Evolutionary conservation across 768 basidiomycete genomes (phyloP).

Genomic region (Russula abietina): DNA sequence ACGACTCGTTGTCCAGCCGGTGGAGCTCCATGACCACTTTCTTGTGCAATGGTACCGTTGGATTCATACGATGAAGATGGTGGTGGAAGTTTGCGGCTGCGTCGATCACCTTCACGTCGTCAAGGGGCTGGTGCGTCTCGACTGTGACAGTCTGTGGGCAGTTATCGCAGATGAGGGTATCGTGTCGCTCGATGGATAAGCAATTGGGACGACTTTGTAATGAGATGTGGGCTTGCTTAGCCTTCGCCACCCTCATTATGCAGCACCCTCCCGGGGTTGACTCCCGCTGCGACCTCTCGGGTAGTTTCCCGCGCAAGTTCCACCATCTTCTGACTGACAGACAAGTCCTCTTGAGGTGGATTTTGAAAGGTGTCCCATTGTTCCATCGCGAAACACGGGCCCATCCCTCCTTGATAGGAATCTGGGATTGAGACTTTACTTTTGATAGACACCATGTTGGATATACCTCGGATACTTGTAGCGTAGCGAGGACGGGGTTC

Average conservation of each 20-base stretch:
- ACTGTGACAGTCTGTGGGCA: conserved; percentile 37
- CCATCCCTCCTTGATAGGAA: conserved; percentile 43
- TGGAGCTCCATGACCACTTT: conserved; percentile 51
- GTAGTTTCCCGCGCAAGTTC: conserved; percentile 39
- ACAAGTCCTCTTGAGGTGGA: conserved; percentile 45
- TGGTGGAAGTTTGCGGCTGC: conserved; percentile 56
- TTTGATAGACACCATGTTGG: conserved; percentile 54
- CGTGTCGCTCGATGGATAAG: conserved; percentile 42
- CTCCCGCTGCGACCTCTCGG: conserved; percentile 33
- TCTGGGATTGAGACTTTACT: conserved; percentile 33
- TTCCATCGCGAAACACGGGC: conserved; percentile 52
- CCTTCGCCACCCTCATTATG: conserved; percentile 41
- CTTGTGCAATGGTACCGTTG: conserved; percentile 40
- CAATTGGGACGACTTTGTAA: conserved; percentile 38
- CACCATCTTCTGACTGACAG: conserved; percentile 42
- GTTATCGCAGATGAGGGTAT: conserved; percentile 37
- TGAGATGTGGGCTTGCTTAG: conserved; percentile 46
- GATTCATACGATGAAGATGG: conserved; percentile 49
- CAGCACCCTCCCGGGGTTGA: conserved; percentile 38
- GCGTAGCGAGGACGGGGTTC: conserved; percentile 47
- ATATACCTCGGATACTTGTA: conserved; percentile 48
- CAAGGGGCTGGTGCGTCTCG: conserved; percentile 31
- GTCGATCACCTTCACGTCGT: conserved; percentile 39
- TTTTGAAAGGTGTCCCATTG: conserved; percentile 47
- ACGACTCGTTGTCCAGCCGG: conserved; percentile 41